phyloP scores from a whole-genome alignment of 495 filamentous ascomycete genomes.

The Xanthoparmelia taractica region DNA sequence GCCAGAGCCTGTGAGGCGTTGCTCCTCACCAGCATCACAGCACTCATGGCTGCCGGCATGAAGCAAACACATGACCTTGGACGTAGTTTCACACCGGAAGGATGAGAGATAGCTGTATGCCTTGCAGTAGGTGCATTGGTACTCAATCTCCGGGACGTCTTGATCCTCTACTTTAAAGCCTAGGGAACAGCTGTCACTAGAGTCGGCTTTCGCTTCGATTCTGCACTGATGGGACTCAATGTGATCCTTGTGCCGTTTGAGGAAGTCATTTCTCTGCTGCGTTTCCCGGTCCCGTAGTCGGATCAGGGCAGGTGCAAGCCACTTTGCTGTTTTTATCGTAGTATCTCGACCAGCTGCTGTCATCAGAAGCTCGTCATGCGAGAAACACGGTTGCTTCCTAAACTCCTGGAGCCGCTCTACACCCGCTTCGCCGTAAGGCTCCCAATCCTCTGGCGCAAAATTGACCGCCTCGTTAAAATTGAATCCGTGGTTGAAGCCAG shows the following conservation, averaged over 20 bases:
- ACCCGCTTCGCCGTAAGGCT: constrained; percentile 80
- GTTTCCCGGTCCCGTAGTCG: constrained; percentile 68
- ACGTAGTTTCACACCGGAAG: constrained; percentile 70
- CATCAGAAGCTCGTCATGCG: constrained; percentile 91
- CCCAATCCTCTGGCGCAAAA: constrained; percentile 95
- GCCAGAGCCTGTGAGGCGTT: constrained; percentile 51
- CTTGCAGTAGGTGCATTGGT: constrained; percentile 88
- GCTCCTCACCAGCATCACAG: constrained; percentile 56
- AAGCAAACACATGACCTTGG: constrained; percentile 67
- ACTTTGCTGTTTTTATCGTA: constrained; percentile 89
- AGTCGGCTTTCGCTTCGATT: constrained; percentile 31
- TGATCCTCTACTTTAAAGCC: constrained; percentile 52
- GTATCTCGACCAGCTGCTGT: constrained; percentile 73
- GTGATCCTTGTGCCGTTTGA: constrained; percentile 51
- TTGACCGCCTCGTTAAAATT: constrained; percentile 99
- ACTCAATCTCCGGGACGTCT: constrained; percentile 80
- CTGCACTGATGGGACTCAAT: constrained; percentile 42
- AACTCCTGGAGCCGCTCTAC: constrained; percentile 83
- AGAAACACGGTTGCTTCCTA: constrained; percentile 89
- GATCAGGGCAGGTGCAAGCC: constrained; percentile 80
- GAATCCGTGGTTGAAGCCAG: constrained; percentile 92
- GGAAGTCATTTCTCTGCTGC: constrained; percentile 56
- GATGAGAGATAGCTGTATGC: constrained; percentile 85
- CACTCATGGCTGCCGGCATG: constrained; percentile 75
- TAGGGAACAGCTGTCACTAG: constrained; percentile 35